phyloP scores from a whole-genome alignment of 345 rosid genomes.

The Gossypium australe region DNA sequence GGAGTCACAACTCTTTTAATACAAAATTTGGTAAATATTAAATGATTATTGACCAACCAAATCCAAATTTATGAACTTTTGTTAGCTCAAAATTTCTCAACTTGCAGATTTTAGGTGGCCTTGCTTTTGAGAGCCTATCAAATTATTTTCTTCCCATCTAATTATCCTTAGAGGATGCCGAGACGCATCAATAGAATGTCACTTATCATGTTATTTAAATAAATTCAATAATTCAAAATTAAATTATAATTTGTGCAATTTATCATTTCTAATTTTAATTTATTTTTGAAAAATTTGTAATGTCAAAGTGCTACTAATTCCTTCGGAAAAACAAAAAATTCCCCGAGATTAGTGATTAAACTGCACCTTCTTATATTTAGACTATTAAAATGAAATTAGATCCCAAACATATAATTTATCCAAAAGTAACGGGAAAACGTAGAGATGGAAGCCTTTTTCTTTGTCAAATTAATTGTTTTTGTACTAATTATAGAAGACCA shows the following conservation, averaged over 20 bases:
- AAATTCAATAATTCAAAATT: too few relatives aligned
- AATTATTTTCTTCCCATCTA: not conserved
- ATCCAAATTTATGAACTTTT: not conserved
- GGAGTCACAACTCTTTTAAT: too few relatives aligned
- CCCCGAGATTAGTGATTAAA: too few relatives aligned
- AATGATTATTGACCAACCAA: not conserved
- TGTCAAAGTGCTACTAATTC: too few relatives aligned
- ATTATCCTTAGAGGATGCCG: too few relatives aligned
- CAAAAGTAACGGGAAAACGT: not conserved
- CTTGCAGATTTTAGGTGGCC: not conserved
- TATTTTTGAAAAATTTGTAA: too few relatives aligned
- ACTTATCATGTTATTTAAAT: not conserved
- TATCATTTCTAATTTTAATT: too few relatives aligned
- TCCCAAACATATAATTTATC: not conserved
- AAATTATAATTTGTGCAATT: too few relatives aligned
- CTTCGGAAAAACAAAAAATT: too few relatives aligned
- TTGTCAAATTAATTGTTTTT: not conserved
- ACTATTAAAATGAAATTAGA: too few relatives aligned
- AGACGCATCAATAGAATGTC: too few relatives aligned
- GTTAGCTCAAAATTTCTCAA: not conserved
- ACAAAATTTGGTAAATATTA: not conserved
- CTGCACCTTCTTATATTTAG: not conserved
- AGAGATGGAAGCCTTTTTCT: not conserved
- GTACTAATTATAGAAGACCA: not conserved
- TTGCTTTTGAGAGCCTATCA: not conserved